Percentiles rank a stretch among this genome's conserved stretches.
Evolutionary conservation across 1,284 basidiomycete species (phyloP).

Genomic region (Marasmius tenuissimus): DNA sequence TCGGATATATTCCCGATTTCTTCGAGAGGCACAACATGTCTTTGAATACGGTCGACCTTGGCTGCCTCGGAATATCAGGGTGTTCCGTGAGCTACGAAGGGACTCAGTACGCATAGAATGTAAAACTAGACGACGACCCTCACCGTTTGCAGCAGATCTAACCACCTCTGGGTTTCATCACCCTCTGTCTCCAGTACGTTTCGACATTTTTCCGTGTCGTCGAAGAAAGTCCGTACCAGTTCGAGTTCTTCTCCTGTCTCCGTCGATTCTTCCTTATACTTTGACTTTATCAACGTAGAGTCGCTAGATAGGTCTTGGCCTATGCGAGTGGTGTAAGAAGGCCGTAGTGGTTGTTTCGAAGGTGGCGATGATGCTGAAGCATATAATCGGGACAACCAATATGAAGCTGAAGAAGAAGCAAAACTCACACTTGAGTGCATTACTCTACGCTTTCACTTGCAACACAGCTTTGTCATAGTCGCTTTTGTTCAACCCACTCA

Average conservation of each 20-base stretch:
- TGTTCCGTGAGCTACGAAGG: not conserved
- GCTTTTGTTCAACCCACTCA: conserved; percentile 68
- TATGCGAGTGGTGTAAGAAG: too few species aligned
- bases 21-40: not conserved
- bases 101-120: not conserved
- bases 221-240: not conserved
- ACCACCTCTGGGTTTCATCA: not conserved
- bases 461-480: conserved; percentile 93
- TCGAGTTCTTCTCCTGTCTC: not conserved
- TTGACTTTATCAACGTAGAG: too few species aligned
- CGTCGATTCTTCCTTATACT: too few species aligned
- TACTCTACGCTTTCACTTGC: conserved; percentile 98
- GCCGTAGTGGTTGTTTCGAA: conserved; percentile 50
- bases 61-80: not conserved
- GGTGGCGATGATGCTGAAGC: conserved; percentile 55
- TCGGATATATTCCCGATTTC: not conserved
- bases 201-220: not conserved
- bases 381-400: conserved; percentile 2
- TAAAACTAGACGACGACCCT: not conserved
- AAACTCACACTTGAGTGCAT: conserved; percentile 85
- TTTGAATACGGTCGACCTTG: not conserved
- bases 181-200: not conserved
- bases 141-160: not conserved
- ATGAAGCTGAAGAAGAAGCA: not conserved
- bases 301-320: too few species aligned